phyloP scores from a whole-genome alignment of 192 early-diverging fungal genomes.

The Dimargaris xerosporica region DNA sequence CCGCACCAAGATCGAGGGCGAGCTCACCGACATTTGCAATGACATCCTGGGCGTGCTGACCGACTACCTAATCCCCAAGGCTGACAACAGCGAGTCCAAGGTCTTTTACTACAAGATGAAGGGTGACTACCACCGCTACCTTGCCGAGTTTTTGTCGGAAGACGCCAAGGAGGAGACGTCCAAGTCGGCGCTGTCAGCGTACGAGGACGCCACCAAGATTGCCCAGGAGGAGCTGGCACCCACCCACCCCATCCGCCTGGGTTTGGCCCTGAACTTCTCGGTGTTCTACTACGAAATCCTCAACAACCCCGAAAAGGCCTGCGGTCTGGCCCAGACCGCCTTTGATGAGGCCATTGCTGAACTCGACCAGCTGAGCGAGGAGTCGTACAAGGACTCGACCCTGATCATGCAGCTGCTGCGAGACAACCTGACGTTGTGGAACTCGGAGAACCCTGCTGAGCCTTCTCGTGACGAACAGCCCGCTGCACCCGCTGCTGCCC shows the following conservation, averaged over 20 bases:
- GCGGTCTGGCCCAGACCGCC: conserved; percentile 72
- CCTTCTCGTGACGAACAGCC: conserved; percentile 65
- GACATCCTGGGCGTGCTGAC: conserved; percentile 88
- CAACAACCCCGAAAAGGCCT: conserved; percentile 94
- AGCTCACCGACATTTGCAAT: conserved; percentile 88
- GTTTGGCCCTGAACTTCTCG: conserved; percentile 95
- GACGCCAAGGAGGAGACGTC: conserved; percentile 74
- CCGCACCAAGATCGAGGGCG: conserved; percentile 86
- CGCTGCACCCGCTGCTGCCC: conserved; percentile 14
- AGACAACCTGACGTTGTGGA: conserved; percentile 99
- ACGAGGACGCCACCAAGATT: conserved; percentile 91
- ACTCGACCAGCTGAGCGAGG: conserved; percentile 95
- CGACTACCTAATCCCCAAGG: conserved; percentile 79
- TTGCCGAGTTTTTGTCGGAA: conserved; percentile 89
- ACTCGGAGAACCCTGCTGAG: conserved; percentile 51
- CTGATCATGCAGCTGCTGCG: conserved; percentile 99
- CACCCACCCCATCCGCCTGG: conserved; percentile 97
- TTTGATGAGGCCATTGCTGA: conserved; percentile 99
- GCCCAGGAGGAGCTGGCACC: conserved; percentile 87
- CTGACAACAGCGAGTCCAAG: conserved; percentile 92
- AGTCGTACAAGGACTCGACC: conserved; percentile 98
- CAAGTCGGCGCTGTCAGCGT: conserved; percentile 74
- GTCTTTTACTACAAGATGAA: conserved; percentile 99
- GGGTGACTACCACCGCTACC: conserved; percentile 99
- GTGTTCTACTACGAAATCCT: conserved; percentile 99